Conservation (phyloP, 441 rosid genomes). For the Erysimum pusillum region DNA sequence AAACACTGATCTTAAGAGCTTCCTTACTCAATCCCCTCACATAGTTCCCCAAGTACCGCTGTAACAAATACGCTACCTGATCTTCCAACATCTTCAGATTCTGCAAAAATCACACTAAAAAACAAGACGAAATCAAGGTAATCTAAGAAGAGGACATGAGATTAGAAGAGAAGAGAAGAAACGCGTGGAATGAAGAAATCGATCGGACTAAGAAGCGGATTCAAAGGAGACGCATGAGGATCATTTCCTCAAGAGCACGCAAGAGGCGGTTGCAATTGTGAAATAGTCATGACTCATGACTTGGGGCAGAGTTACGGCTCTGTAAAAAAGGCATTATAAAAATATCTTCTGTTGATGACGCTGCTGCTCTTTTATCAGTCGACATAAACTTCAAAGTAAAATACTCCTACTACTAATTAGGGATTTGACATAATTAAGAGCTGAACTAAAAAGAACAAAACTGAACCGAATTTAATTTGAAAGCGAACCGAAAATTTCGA, state of each 20-base stretch:
- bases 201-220: slow-evolving; percentile 36
- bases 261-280: slow-evolving; percentile 43
- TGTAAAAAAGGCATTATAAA: background rate
- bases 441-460: too few species aligned
- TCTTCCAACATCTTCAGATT: slow-evolving; percentile 87
- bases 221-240: slow-evolving; percentile 31
- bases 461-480: background rate
- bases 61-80: slow-evolving; percentile 90
- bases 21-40: slow-evolving; percentile 90
- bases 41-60: slow-evolving; percentile 90
- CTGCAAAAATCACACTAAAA: slow-evolving; percentile 29
- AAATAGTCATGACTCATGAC: slow-evolving; percentile 40
- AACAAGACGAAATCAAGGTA: slow-evolving; percentile 18
- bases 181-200: background rate
- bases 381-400: background rate
- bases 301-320: slow-evolving; percentile 36
- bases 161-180: slow-evolving; percentile 10
- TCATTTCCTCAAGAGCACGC: slow-evolving; percentile 54
- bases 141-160: background rate
- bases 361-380: background rate
- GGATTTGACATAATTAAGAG: background rate
- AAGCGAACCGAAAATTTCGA: background rate
- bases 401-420: background rate
- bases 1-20: slow-evolving; percentile 96
- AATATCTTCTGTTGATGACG: slow-evolving; percentile 12